Base-by-base conservation (phyloP, 1,139 yeast genomes). In the Taphrina sp. region DNA sequence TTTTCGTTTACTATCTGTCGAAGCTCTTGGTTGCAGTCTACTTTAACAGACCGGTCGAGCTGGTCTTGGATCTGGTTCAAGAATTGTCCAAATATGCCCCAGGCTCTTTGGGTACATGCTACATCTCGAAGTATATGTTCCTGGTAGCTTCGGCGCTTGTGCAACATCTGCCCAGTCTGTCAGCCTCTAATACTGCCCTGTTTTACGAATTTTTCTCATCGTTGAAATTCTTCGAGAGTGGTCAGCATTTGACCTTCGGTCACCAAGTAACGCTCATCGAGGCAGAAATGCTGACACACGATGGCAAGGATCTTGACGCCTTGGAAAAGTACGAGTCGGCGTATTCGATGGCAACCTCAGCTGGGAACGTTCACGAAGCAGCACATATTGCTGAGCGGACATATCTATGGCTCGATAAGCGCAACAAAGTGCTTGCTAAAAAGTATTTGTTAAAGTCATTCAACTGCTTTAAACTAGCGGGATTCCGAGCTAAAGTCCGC, bases 291-390 rank as follows among this genome's bases (percentile, higher is more conserved):
- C 38, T 37, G 8, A 19, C 45, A 19, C 20, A 35, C n/a, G 52
- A 43, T 23, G 26, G 29, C 39, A 26, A 28, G 5, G 52, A 43
- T 17, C 45, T 52, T 14, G 52, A 52, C 16, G 51, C 56, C 4
- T 39, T 52, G 12, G 52, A 52, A 16, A 22, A 22, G 14, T 52
- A 20, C n/a, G 56, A 52, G 31, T 5, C 38, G n/a, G 56, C 56
- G 1, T 47, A 47, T 28, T 29, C 23, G 4, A 22, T 23, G n/a
- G 53, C 53, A 7, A 37, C 38, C 4, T 36, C 20, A 17, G 42
- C 35, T 3, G 53, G 53, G 3, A 47, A 47, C 37, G 22, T 47
- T n/a, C 53, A 47, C 20, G 53, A 47, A 34, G 53, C 53, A 12
- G 53, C 37, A 5, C 53, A 47, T 23, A 38, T 47, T 3, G 44